Conservation (phyloP, 2,329 filamentous ascomycete species). For the Trichophyton mentagrophytes region DNA sequence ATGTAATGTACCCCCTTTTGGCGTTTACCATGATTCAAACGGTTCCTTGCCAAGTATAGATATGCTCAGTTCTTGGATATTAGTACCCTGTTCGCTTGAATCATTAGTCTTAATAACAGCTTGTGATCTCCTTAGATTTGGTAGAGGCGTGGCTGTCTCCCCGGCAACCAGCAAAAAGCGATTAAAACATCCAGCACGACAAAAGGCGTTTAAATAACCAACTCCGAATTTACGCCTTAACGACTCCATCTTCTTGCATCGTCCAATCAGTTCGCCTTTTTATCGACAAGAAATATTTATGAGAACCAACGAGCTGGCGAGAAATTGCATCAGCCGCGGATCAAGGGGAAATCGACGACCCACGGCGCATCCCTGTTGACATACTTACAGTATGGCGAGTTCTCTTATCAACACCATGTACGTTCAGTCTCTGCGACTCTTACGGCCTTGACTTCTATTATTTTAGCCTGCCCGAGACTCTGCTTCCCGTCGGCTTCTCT, state of each 20-base stretch:
- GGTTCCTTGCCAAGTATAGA: neutral
- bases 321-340: neutral
- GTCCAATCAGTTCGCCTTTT: neutral
- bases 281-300: neutral
- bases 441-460: neutral
- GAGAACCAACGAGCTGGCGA: neutral
- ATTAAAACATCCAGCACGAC: neutral
- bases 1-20: no score
- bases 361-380: neutral
- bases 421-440: neutral
- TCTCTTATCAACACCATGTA: constrained; percentile 5
- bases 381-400: neutral
- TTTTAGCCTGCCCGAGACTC: neutral
- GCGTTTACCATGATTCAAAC: no score
- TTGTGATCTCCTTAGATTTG: no score
- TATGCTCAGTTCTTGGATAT: no score
- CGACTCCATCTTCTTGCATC: neutral
- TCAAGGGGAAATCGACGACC: neutral
- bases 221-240: neutral
- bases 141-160: neutral
- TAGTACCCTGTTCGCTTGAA: no score
- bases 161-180: neutral
- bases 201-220: neutral
- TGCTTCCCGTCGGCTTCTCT: no score
- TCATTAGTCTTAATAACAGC: no score